Percentiles rank a stretch among this genome's conserved stretches.
phyloP scores from a whole-genome alignment of 208 protist species.

The Perkinsela sp. region DNA sequence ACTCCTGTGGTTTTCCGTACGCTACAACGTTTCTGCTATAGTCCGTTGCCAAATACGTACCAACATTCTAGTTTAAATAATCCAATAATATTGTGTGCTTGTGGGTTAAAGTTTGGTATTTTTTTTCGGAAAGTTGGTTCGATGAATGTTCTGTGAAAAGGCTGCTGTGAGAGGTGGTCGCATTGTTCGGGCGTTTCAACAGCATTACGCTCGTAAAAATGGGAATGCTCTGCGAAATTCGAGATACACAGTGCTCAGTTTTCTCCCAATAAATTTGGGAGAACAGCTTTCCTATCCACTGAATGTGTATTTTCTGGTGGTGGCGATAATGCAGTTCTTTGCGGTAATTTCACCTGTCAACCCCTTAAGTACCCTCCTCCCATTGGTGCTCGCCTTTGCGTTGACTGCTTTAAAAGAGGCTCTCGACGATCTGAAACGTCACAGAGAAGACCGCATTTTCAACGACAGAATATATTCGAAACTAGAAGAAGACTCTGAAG shows the following conservation, averaged over 20 bases:
- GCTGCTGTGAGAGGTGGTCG: background rate
- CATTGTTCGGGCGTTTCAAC: background rate
- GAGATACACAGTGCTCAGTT: constrained; percentile 74
- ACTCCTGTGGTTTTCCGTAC: no score
- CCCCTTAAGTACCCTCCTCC: constrained; percentile 58
- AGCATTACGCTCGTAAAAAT: constrained; percentile 6
- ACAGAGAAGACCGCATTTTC: constrained; percentile 28
- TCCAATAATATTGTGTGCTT: constrained; percentile 1
- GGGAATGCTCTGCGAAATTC: constrained; percentile 62
- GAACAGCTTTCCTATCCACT: constrained; percentile 78
- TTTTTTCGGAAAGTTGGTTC: background rate
- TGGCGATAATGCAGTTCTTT: constrained; percentile 65
- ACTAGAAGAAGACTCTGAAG: constrained; percentile 8
- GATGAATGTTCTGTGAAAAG: background rate
- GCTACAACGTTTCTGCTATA: no score
- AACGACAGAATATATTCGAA: constrained; percentile 25
- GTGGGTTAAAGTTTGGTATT: background rate
- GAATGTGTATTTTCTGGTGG: constrained; percentile 86
- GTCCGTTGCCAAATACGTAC: no score
- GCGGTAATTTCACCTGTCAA: constrained; percentile 64
- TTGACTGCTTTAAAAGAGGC: constrained; percentile 73
- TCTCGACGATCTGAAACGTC: constrained; percentile 70
- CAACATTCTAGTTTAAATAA: constrained; percentile 1
- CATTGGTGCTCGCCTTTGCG: constrained; percentile 64
- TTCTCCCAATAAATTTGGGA: constrained; percentile 77